Conservation (phyloP, 352 stramenopile species). For the Pythium apleroticum region DNA sequence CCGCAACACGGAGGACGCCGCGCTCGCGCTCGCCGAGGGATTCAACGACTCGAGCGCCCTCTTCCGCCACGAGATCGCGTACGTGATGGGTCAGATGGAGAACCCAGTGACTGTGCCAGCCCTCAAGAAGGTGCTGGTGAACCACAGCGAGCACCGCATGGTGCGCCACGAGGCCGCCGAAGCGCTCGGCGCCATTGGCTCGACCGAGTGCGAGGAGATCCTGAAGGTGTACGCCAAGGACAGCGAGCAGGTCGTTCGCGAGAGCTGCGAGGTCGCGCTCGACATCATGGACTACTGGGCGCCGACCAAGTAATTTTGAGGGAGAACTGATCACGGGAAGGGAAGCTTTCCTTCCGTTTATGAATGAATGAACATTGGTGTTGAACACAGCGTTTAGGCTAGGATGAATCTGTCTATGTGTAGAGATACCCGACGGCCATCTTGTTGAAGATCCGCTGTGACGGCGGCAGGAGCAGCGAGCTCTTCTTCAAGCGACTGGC, state of each 20-base stretch:
- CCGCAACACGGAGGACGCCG: conserved; percentile 89
- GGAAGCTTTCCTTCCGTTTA: background rate
- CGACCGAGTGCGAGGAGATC: conserved; percentile 89
- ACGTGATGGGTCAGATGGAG: conserved; percentile 94
- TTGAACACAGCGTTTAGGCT: background rate
- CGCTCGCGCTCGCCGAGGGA: conserved; percentile 66
- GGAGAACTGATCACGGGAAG: too few species aligned
- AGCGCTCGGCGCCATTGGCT: conserved; percentile 95
- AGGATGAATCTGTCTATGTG: conserved; percentile 27
- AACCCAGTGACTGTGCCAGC: conserved; percentile 83
- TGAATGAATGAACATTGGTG: conserved; percentile 6
- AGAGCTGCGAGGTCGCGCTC: conserved; percentile 96
- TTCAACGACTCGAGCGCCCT: conserved; percentile 82
- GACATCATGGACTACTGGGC: conserved; percentile 98
- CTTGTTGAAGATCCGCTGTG: conserved; percentile 51
- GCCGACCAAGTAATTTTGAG: conserved; percentile 34
- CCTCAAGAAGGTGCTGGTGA: conserved; percentile 88
- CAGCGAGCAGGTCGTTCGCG: conserved; percentile 87
- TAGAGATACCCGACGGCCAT: conserved; percentile 65
- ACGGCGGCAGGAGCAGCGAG: conserved; percentile 47
- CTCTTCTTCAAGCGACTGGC: conserved; percentile 40
- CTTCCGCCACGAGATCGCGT: conserved; percentile 92
- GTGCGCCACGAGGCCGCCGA: conserved; percentile 97
- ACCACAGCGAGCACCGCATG: conserved; percentile 94
- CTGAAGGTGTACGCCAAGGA: conserved; percentile 75